Base-by-base conservation (phyloP, 2,329 filamentous ascomycete species). In the Ophiostoma tasmaniense region DNA sequence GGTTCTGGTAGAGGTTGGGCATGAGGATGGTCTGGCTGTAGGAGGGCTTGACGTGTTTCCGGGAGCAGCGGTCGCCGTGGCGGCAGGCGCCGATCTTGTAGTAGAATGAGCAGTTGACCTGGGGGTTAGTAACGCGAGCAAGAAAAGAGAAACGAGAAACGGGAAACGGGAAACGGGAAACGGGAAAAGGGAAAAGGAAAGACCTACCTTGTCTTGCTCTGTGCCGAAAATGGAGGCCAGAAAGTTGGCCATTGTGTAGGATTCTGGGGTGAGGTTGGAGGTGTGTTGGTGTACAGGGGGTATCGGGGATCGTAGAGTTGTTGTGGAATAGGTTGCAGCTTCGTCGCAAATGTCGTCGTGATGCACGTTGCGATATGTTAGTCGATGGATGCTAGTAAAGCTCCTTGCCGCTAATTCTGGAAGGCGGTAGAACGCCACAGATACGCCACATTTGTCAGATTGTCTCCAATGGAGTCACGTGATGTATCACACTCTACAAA, bases 11-110 rank as follows among this genome's bases (percentile, higher is more conserved):
- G 75, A 99, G 91, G 81, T 97, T 97, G 64, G 95, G 95, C 78
- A 99, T 92, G 74, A 99, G 90, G 80, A 99, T 93, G 25, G 95
- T 99, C 81, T 99, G 95, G 73, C 87, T 91, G 87, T 99, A 99
- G 28, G 93, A 97, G 0, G 95, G 95, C 83, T 99, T 99, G 84
- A 99, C 95, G 81, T 99, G 95, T 81, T 99, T 99, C 75, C 95
- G 90, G 72, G 91, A 96, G 86, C 95, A 99, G 77, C 95, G 92
- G 82, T 99, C 95, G 78, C 95, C 95, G 85, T 99, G 95, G 72
- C 95, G 90, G 84, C 95, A 99, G 68, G 95, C 95, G 79, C 95
- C 95, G 80, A 99, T 99, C 84, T 99, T 99, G 90, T 97, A 93
- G 88, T 99, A 99, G 87, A 99, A 99, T 70, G 91, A 95, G 87